phyloP scores from a whole-genome alignment of 192 early-diverging fungal species.

The Linnemannia schmuckeri region DNA sequence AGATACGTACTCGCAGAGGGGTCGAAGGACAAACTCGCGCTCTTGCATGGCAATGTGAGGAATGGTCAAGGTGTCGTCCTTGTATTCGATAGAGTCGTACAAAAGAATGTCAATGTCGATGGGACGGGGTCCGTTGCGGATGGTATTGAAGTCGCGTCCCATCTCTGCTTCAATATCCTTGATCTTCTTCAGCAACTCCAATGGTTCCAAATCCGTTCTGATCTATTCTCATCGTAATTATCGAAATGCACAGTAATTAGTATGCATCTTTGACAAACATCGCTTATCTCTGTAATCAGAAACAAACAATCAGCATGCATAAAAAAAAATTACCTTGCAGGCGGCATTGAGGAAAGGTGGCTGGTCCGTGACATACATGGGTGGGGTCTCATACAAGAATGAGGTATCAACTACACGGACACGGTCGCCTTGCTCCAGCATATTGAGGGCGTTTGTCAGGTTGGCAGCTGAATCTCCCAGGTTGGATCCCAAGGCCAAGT shows the following conservation, averaged over 20 bases:
- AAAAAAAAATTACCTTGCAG: constrained; percentile 70
- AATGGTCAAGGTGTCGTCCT: constrained; percentile 78
- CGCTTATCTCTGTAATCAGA: neutral
- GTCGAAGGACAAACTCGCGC: constrained; percentile 94
- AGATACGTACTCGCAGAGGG: constrained; percentile 87
- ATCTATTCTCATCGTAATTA: constrained; percentile 57
- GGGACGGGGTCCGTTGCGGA: constrained; percentile 89
- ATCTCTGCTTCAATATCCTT: constrained; percentile 89
- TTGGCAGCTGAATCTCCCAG: constrained; percentile 86
- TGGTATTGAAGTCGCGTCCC: constrained; percentile 73
- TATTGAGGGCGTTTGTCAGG: constrained; percentile 78
- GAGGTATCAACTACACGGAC: constrained; percentile 86
- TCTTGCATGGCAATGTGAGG: constrained; percentile 92
- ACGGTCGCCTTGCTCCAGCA: constrained; percentile 59
- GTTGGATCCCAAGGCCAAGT: constrained; percentile 93
- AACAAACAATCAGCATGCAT: neutral
- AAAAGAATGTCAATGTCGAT: constrained; percentile 98
- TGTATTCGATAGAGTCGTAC: constrained; percentile 82
- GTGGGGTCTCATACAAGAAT: constrained; percentile 95
- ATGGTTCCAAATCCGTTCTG: constrained; percentile 81
- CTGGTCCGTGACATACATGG: constrained; percentile 97
- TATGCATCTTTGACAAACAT: neutral
- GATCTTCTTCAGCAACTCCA: constrained; percentile 77
- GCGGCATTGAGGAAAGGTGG: constrained; percentile 92
- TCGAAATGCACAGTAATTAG: neutral